phyloP scores from a whole-genome alignment of 176 grass and related monocot species.

The Musa acuminata region DNA sequence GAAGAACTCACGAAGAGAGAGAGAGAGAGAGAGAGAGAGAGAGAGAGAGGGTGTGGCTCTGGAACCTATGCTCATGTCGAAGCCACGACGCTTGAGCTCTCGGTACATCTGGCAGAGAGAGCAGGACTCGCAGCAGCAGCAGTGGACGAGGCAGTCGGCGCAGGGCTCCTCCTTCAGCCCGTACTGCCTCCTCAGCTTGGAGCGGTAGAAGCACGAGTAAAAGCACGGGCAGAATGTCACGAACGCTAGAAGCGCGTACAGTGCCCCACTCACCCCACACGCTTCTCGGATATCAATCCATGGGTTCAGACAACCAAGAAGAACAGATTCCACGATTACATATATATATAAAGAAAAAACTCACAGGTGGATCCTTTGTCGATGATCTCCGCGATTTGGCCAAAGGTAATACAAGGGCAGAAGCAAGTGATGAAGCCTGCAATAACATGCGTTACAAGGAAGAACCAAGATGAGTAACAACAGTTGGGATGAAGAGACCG shows the following conservation, averaged over 20 bases:
- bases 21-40: no score
- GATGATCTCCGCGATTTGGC: constrained; percentile 5
- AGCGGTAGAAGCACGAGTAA: constrained; percentile 59
- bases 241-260: constrained; percentile 27
- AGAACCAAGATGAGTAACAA: neutral
- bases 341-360: neutral
- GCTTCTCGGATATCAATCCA: constrained; percentile 19
- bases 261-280: constrained; percentile 31
- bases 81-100: constrained; percentile 51
- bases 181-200: constrained; percentile 43
- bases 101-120: constrained; percentile 72
- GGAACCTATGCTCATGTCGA: constrained; percentile 43
- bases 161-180: constrained; percentile 36
- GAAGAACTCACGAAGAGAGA: no score
- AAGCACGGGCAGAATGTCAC: constrained; percentile 23
- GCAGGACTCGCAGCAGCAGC: constrained; percentile 36
- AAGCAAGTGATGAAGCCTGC: neutral
- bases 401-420: neutral
- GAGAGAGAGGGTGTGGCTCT: neutral
- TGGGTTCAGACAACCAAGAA: neutral
- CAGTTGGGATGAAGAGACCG: neutral
- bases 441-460: neutral
- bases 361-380: constrained; percentile 6
- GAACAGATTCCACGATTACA: neutral
- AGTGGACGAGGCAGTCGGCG: constrained; percentile 57